phyloP scores from a whole-genome alignment of 495 filamentous ascomycete genomes.

The Clohesyomyces aquaticus region DNA sequence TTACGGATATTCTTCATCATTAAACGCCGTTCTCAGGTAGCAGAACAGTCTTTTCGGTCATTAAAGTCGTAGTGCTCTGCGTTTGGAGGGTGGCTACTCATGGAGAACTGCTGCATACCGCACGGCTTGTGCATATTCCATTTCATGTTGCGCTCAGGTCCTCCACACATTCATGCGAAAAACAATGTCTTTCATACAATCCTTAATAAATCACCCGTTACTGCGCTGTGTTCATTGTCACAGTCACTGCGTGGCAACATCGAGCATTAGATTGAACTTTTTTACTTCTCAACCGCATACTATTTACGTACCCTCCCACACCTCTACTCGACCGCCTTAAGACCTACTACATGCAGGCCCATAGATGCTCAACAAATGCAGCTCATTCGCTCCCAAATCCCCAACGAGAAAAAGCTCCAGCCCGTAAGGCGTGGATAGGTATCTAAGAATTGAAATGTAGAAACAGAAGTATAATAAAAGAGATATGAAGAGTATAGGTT shows the following conservation, averaged over 20 bases:
- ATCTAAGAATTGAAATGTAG: conserved; percentile 39
- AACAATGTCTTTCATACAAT: background rate
- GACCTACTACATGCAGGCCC: background rate
- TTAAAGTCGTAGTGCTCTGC: too few relatives aligned
- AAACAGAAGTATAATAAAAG: conserved; percentile 32
- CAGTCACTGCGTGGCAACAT: background rate
- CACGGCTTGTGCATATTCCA: background rate
- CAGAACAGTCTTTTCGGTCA: too few relatives aligned
- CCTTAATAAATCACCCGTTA: background rate
- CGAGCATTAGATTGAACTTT: conserved; percentile 22
- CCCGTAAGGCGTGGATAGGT: conserved; percentile 34
- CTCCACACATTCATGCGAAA: too few relatives aligned
- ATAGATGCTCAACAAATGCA: conserved; percentile 12
- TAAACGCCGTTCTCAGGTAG: too few relatives aligned
- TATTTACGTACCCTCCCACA: conserved; percentile 25
- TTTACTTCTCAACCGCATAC: conserved; percentile 18
- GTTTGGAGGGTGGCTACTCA: too few relatives aligned
- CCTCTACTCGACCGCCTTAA: background rate
- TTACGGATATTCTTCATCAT: too few relatives aligned
- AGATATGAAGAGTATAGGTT: conserved; percentile 27
- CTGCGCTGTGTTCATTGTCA: background rate
- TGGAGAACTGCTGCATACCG: too few relatives aligned
- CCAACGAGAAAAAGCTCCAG: conserved; percentile 32
- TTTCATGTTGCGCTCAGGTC: background rate
- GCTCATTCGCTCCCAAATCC: conserved; percentile 8